Percentiles rank a stretch among this genome's conserved stretches.
Conservation (phyloP, 257 asterid genomes). For the Gardenia jasminoides region DNA sequence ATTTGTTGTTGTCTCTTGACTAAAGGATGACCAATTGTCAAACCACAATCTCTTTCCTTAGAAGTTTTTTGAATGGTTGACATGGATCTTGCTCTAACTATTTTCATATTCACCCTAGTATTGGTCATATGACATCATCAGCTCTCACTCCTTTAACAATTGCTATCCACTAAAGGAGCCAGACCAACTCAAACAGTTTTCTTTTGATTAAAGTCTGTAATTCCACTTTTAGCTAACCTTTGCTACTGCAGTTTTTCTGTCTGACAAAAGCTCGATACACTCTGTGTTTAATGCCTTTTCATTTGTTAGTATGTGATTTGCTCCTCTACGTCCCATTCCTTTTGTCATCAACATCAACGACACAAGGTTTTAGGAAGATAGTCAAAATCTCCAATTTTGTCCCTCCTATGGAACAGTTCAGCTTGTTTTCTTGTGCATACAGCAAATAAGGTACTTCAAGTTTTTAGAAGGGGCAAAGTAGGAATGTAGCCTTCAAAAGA, state of each 20-base stretch:
- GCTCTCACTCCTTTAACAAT: neutral
- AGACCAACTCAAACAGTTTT: neutral
- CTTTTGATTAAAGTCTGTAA: neutral
- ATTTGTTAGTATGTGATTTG: neutral
- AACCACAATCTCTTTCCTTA: neutral
- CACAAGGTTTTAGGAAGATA: no score
- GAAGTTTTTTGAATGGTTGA: neutral
- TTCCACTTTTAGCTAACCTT: neutral
- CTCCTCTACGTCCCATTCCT: no score
- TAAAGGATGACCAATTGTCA: neutral
- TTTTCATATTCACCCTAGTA: neutral
- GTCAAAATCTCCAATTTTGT: no score
- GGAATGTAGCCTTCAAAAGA: neutral
- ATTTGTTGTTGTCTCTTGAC: neutral
- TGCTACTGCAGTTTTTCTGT: neutral
- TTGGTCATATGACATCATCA: neutral
- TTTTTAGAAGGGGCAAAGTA: no score
- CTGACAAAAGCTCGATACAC: neutral
- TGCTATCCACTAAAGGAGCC: neutral
- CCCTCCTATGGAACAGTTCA: no score
- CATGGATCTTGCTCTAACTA: neutral
- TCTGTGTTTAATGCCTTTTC: neutral
- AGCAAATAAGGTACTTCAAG: neutral
- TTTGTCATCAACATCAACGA: neutral
- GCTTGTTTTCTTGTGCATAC: neutral